A percentile compares a stretch with the other conserved stretches of the same genome.
Evolutionary conservation across 2,329 filamentous ascomycete genomes (phyloP).

Genomic region (Xylariaceae sp.): DNA sequence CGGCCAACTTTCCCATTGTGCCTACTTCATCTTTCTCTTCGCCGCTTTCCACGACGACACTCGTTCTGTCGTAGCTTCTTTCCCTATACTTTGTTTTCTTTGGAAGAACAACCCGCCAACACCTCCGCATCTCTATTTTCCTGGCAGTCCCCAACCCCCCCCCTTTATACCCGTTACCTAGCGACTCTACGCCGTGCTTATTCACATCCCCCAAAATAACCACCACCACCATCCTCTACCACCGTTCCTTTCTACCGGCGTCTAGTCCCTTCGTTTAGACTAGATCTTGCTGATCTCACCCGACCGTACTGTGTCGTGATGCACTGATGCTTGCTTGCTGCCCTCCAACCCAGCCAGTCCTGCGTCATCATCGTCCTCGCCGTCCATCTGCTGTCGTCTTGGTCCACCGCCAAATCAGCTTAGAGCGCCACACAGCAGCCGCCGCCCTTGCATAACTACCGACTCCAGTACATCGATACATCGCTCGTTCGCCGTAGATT

Average conservation of each 20-base stretch:
- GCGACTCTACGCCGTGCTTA: background rate
- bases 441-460: constrained; percentile 24
- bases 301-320: constrained; percentile 13
- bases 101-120: background rate
- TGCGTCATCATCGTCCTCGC: constrained; percentile 10
- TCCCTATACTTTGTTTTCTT: background rate
- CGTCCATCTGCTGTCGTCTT: constrained; percentile 7
- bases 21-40: constrained; percentile 15
- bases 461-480: constrained; percentile 22
- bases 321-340: constrained; percentile 17
- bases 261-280: constrained; percentile 12
- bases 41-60: background rate
- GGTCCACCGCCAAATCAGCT: constrained; percentile 11
- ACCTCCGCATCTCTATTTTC: background rate
- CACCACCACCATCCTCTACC: background rate
- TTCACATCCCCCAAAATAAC: too few species aligned
- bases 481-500: constrained; percentile 4
- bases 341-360: constrained; percentile 1
- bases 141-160: background rate
- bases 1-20: too few species aligned
- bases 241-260: constrained; percentile 6
- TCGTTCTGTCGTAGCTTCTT: background rate
- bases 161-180: background rate
- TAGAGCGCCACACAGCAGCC: constrained; percentile 17
- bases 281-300: constrained; percentile 12